These are phyloP conservation scores for Miscanthus sacchariflorus DNA, from an alignment of 202 grass and related monocot genomes.

Conservation along the genomic window DNA sequence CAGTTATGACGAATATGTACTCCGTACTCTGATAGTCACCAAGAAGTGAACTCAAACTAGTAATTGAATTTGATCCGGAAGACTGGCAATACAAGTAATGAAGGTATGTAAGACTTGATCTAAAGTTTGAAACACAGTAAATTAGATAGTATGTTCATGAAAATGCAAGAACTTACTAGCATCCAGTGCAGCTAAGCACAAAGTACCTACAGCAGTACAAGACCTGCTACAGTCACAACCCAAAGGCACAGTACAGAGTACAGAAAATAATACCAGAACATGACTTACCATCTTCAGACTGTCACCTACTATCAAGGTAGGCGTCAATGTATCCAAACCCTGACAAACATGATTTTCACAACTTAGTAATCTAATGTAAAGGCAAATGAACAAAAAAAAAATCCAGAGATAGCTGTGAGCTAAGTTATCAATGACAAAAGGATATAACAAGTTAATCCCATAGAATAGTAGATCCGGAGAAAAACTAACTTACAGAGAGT, in stretches of 20 bases:
- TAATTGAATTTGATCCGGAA: not conserved
- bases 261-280: not conserved
- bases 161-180: not conserved
- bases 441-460: not conserved
- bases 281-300: conserved; percentile 66
- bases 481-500: conserved; percentile 64
- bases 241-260: not conserved
- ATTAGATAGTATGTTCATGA: not conserved
- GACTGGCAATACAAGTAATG: not conserved
- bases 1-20: not conserved
- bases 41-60: not conserved
- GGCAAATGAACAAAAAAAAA: not conserved
- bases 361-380: conserved; percentile 21
- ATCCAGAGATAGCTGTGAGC: not conserved
- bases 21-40: not conserved
- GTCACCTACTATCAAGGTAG: conserved; percentile 66
- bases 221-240: not conserved
- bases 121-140: not conserved
- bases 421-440: not conserved
- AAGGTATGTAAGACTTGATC: not conserved
- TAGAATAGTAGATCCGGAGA: conserved; percentile 4
- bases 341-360: conserved; percentile 48
- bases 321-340: conserved; percentile 83
- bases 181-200: not conserved
- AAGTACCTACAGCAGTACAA: not conserved